These are phyloP conservation scores for Tetrapisispora arboricola DNA, from an alignment of 805 yeast genomes.

Conservation along the genomic window DNA sequence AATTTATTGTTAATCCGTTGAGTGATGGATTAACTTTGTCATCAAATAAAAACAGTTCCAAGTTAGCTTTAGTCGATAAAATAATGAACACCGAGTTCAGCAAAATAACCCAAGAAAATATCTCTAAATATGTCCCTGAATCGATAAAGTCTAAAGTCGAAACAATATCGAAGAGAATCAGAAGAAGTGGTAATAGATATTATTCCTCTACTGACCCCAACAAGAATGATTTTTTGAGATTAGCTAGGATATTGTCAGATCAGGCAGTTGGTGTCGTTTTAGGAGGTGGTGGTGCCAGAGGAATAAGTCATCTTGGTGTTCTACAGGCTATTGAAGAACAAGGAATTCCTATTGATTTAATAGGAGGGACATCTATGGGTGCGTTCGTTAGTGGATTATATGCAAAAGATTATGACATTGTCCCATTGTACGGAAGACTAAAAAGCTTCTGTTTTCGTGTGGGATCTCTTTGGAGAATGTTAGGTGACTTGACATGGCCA, in stretches of 20 bases:
- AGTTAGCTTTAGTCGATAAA: conserved; percentile 18
- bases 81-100: conserved; percentile 25
- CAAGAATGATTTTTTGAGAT: conserved; percentile 79
- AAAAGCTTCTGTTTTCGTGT: conserved; percentile 78
- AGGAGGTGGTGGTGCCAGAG: conserved; percentile 98
- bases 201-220: conserved; percentile 36
- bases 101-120: conserved; percentile 23
- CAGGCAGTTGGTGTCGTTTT: conserved; percentile 89
- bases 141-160: conserved; percentile 31
- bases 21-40: conserved; percentile 14
- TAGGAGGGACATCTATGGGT: conserved; percentile 96
- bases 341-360: conserved; percentile 86
- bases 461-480: conserved; percentile 75
- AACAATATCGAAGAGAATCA: conserved; percentile 27
- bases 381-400: conserved; percentile 92
- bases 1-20: conserved; percentile 33
- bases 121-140: conserved; percentile 25
- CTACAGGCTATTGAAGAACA: conserved; percentile 82
- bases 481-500: conserved; percentile 83
- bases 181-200: conserved; percentile 18
- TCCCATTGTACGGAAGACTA: conserved; percentile 82
- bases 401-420: conserved; percentile 84
- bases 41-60: conserved; percentile 12
- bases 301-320: conserved; percentile 85
- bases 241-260: conserved; percentile 84